A percentile compares a stretch with the other conserved stretches of the same genome.
Conservation (phyloP, 371 early-diverging fungal genomes). For the Apophysomyces ossiformis region DNA sequence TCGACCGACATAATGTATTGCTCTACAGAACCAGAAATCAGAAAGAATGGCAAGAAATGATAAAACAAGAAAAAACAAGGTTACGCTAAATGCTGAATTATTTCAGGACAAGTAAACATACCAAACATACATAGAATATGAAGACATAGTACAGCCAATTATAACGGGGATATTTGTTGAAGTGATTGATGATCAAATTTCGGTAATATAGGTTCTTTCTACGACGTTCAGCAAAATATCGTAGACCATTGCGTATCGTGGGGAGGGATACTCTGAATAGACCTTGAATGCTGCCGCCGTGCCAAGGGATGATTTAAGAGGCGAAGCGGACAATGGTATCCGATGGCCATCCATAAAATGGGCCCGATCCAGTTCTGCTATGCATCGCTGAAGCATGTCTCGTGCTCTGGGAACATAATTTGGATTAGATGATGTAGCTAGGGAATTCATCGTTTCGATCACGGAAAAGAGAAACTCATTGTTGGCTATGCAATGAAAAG, state of each 20-base stretch:
- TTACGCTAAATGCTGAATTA: no score
- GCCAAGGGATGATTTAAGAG: not conserved
- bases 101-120: not conserved
- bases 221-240: not conserved
- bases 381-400: not conserved
- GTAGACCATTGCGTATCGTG: not conserved
- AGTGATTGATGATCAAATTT: not conserved
- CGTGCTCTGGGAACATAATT: not conserved
- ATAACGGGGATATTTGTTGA: not conserved
- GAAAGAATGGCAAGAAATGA: no score
- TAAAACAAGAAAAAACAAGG: no score
- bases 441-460: not conserved
- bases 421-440: not conserved
- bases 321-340: not conserved
- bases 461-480: not conserved
- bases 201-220: not conserved
- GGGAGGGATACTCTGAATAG: not conserved
- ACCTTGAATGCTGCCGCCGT: not conserved
- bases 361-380: not conserved
- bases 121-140: not conserved
- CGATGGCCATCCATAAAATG: constrained; percentile 7
- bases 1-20: no score
- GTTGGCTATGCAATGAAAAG: not conserved
- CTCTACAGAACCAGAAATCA: no score
- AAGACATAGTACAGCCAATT: not conserved